A percentile compares a stretch with the other conserved stretches of the same genome.
phyloP scores from a whole-genome alignment of 805 yeast species.

The Saturnispora gosingensis region DNA sequence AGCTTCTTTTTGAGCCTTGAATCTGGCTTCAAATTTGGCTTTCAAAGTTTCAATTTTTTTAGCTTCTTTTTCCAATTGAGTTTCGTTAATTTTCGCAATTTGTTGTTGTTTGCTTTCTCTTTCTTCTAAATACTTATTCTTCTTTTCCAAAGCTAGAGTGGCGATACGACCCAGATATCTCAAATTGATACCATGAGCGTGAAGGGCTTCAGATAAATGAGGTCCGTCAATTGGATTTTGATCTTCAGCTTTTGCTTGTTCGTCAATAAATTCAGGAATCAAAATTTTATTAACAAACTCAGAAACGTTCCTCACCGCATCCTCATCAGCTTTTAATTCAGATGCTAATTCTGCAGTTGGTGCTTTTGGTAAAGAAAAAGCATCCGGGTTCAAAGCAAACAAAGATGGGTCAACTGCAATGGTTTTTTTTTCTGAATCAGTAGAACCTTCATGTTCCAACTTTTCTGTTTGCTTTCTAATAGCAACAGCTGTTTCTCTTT shows the following conservation, averaged over 20 bases:
- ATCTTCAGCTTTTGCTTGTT: slow-evolving; percentile 38
- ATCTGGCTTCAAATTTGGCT: slow-evolving; percentile 26
- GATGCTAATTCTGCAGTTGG: slow-evolving; percentile 29
- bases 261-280: slow-evolving; percentile 53
- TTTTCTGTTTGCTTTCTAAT: slow-evolving; percentile 43
- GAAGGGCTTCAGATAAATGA: slow-evolving; percentile 61
- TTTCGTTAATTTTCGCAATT: slow-evolving; percentile 26
- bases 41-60: slow-evolving; percentile 20
- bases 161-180: slow-evolving; percentile 75
- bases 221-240: slow-evolving; percentile 73
- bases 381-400: slow-evolving; percentile 72
- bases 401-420: slow-evolving; percentile 43
- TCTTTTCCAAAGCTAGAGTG: slow-evolving; percentile 16
- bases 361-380: slow-evolving; percentile 40
- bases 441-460: slow-evolving; percentile 25
- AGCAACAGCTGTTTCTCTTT: slow-evolving; percentile 47
- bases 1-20: slow-evolving; percentile 15
- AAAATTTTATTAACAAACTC: slow-evolving; percentile 48
- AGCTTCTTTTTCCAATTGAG: slow-evolving; percentile 22
- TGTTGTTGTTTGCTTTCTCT: slow-evolving; percentile 21
- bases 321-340: slow-evolving; percentile 42
- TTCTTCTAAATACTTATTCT: slow-evolving; percentile 14
- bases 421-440: slow-evolving; percentile 31
- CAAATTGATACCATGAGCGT: slow-evolving; percentile 75
- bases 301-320: slow-evolving; percentile 61